Conservation (phyloP, 768 basidiomycete genomes). For the Trametes maxima region DNA sequence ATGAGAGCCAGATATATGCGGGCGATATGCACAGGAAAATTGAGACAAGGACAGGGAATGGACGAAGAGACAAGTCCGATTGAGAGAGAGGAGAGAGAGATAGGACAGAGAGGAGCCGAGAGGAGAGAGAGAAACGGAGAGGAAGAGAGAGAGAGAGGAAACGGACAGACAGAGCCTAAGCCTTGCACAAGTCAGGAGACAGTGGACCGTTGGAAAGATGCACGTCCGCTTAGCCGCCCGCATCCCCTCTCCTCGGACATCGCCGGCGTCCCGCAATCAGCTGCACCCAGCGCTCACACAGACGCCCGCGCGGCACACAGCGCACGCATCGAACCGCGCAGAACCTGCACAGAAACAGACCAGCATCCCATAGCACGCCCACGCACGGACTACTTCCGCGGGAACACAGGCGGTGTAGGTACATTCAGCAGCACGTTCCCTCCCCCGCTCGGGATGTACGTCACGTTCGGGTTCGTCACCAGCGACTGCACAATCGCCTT, state of each 20-base stretch:
- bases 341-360: slow-evolving; percentile 3
- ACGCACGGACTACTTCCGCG: slow-evolving; percentile 20
- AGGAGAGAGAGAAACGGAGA: slow-evolving; percentile 47
- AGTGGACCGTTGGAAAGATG: slow-evolving; percentile 27
- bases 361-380: background rate
- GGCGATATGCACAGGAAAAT: slow-evolving; percentile 33
- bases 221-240: slow-evolving; percentile 14
- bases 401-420: slow-evolving; percentile 53
- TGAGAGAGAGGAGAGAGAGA: slow-evolving; percentile 54
- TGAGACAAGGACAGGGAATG: slow-evolving; percentile 28
- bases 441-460: slow-evolving; percentile 82
- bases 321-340: slow-evolving; percentile 1
- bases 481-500: slow-evolving; percentile 94
- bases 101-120: slow-evolving; percentile 51
- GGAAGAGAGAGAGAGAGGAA: slow-evolving; percentile 48
- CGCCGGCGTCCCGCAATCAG: slow-evolving; percentile 29
- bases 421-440: slow-evolving; percentile 86
- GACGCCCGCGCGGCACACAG: background rate
- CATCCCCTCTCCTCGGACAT: slow-evolving; percentile 26
- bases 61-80: slow-evolving; percentile 35
- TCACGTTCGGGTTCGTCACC: slow-evolving; percentile 77
- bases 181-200: slow-evolving; percentile 34
- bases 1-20: slow-evolving; percentile 8
- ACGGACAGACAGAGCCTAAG: slow-evolving; percentile 35
- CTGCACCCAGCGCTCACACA: slow-evolving; percentile 8